Evolutionary conservation across 306 rosid genomes (phyloP).

Genomic region (Trifolium subterraneum): DNA sequence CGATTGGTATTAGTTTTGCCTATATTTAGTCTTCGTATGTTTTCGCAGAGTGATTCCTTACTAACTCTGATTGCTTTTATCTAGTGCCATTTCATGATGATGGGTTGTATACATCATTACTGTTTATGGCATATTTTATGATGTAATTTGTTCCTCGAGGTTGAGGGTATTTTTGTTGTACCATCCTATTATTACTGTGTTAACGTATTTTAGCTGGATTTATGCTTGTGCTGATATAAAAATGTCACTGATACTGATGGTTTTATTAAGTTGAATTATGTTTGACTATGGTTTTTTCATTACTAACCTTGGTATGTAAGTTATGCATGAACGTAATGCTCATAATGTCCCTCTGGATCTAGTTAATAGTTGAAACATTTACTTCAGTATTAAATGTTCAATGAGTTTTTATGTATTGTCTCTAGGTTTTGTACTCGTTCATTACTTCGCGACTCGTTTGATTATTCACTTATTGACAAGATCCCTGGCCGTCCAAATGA

Average conservation of each 20-base stretch:
- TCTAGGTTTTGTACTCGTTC: constrained; percentile 94
- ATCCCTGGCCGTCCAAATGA: constrained; percentile 98
- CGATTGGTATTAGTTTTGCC: not conserved
- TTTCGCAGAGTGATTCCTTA: constrained; percentile 12
- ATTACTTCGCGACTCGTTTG: constrained; percentile 77
- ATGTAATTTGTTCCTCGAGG: constrained; percentile 1
- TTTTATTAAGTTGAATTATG: constrained; percentile 15
- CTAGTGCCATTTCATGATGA: constrained; percentile 27
- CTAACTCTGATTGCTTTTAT: constrained; percentile 9
- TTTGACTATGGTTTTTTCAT: constrained; percentile 3
- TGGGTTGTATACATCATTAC: not conserved
- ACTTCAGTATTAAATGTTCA: constrained; percentile 12
- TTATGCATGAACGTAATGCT: constrained; percentile 31
- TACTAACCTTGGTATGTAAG: constrained; percentile 17
- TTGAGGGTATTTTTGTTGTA: constrained; percentile 7
- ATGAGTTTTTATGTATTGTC: constrained; percentile 22
- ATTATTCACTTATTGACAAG: constrained; percentile 82
- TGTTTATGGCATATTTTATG: not conserved
- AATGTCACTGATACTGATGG: constrained; percentile 6
- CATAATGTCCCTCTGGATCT: constrained; percentile 11
- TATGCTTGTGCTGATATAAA: constrained; percentile 13
- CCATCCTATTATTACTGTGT: not conserved
- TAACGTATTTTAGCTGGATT: constrained; percentile 19
- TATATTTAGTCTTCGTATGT: not conserved
- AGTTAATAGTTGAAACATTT: constrained; percentile 1